Evolutionary conservation across 2,329 filamentous ascomycete genomes (phyloP), one percentile per base, ranked within the genome.

Genomic region (Nigrograna mackinnonii): DNA sequence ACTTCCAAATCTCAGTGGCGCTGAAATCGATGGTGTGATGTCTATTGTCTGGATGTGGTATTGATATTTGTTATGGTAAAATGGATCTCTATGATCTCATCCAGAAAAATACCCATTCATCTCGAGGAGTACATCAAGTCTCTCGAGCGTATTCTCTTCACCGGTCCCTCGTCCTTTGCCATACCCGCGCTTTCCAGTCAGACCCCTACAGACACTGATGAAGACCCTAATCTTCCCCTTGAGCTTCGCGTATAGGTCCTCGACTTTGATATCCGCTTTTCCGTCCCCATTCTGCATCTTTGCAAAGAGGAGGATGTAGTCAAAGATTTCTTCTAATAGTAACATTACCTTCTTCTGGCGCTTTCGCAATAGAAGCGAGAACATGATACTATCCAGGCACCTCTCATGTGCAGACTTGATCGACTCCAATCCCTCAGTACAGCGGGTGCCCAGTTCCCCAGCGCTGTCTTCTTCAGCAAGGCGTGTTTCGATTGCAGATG

Each of bases 261-360:
- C 64, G 11, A 77, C 39, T 18, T 55, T 68, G 54, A 20, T 35
- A 7, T 26, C 16, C 13, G 21, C 22, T 55, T 46, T 20, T 65
- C 44, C 38, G 5, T 43, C 46, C 1, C 38, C 35, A 14, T 43
- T 70, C 50, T 49, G 54, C 47, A 49, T 58, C 54, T 52, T 71
- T 51, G 32, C 71, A 59, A 94, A 94, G 11, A 77, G 72, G 9
- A 96, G 71, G n/a, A 95, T 79, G 0, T 82, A 68, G 1, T 76
- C 74, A 50, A 95, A 92, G 2, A 92, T 87, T 14, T 87, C 85
- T 47, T 95, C 87, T 0, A 96, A 71, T 0, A 95, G 70, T 28
- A 79, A 80, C 49, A 91, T 74, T 0, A 91, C 81, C 1, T 88
- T 85, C 44, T 83, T 77, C 63, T 95, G 90, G 24, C 87, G 77